Percentiles rank a stretch among this genome's conserved stretches.
Conservation (phyloP, 306 rosid species). For the Acacia crassicarpa region DNA sequence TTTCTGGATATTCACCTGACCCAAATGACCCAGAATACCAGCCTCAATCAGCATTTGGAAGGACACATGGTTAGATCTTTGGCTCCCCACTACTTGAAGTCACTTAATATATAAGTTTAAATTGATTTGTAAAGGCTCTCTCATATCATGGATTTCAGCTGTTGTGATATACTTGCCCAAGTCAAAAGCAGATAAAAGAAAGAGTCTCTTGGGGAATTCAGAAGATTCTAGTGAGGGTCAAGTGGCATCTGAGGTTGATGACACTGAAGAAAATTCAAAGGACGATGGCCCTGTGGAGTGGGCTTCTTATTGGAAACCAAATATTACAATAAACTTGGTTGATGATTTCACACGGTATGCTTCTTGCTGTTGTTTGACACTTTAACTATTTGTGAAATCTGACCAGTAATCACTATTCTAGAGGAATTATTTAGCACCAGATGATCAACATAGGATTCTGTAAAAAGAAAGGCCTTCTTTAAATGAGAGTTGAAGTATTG, state of each 20-base stretch:
- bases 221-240: slow-evolving; percentile 56
- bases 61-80: slow-evolving; percentile 65
- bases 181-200: slow-evolving; percentile 68
- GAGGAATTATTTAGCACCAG: background rate
- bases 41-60: slow-evolving; percentile 75
- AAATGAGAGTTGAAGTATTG: background rate
- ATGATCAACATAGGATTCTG: slow-evolving; percentile 2
- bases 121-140: slow-evolving; percentile 21
- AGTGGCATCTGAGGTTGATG: slow-evolving; percentile 55
- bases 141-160: slow-evolving; percentile 59
- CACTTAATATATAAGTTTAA: background rate
- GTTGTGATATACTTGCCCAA: slow-evolving; percentile 72
- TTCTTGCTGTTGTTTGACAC: slow-evolving; percentile 21
- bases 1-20: slow-evolving; percentile 83
- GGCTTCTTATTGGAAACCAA: slow-evolving; percentile 88
- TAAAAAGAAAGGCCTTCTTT: slow-evolving; percentile 16
- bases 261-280: slow-evolving; percentile 58
- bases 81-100: background rate
- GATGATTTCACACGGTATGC: slow-evolving; percentile 88
- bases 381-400: background rate
- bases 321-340: slow-evolving; percentile 84
- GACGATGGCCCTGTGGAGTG: slow-evolving; percentile 76
- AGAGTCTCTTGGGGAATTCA: slow-evolving; percentile 68
- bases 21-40: slow-evolving; percentile 88
- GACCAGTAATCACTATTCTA: slow-evolving; percentile 2